A percentile compares a stretch with the other conserved stretches of the same genome.
Evolutionary conservation across 495 filamentous ascomycete genomes (phyloP).

Genomic region (Penicillium canariense): DNA sequence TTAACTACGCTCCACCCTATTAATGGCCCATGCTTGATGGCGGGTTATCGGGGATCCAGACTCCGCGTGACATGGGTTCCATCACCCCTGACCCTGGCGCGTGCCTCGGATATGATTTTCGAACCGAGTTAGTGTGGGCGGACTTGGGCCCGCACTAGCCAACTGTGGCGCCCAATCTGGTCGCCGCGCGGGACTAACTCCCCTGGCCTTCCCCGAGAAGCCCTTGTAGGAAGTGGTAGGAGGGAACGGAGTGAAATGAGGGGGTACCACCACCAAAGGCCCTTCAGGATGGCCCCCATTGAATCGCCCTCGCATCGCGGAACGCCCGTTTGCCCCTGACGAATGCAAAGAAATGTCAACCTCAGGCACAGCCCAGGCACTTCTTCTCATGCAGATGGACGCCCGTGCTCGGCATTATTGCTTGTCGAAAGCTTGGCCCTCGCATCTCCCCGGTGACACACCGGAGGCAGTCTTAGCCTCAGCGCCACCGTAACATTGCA

Average conservation of each 20-base stretch:
- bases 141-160: background rate
- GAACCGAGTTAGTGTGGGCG: conserved; percentile 3
- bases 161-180: conserved; percentile 7
- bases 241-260: too few species aligned
- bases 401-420: conserved; percentile 6
- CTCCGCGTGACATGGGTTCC: background rate
- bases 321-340: background rate
- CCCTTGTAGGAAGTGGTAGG: background rate
- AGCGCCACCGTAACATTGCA: conserved; percentile 24
- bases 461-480: background rate
- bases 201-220: background rate
- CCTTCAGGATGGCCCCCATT: background rate
- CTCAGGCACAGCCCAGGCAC: background rate
- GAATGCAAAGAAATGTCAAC: background rate
- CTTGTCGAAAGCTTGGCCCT: conserved; percentile 19
- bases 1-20: background rate
- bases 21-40: background rate
- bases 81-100: background rate
- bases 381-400: background rate
- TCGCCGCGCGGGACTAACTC: background rate
- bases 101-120: conserved; percentile 2
- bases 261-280: background rate
- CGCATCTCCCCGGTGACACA: background rate
- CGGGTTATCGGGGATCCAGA: background rate
- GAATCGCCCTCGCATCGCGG: background rate